Evolutionary conservation across 306 rosid species (phyloP).

Genomic region (Albizia julibrissin): DNA sequence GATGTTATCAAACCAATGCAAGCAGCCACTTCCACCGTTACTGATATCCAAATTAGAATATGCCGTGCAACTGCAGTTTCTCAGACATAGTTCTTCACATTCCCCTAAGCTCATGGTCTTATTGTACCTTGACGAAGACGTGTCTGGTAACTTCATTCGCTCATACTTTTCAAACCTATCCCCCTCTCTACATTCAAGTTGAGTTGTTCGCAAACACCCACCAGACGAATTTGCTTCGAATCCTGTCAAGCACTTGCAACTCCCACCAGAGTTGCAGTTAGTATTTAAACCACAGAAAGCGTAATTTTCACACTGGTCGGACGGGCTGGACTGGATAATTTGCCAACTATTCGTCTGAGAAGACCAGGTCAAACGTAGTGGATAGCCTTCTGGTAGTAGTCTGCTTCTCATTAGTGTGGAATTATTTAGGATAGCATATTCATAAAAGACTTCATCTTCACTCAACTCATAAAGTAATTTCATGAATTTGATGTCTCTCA

Average conservation of each 20-base stretch:
- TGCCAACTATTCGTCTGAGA: not conserved
- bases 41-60: constrained; percentile 23
- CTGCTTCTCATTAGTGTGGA: not conserved
- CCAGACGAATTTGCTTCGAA: not conserved
- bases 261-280: not conserved
- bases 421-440: not conserved
- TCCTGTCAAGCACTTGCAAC: constrained; percentile 13
- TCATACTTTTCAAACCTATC: constrained; percentile 23
- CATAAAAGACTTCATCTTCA: constrained; percentile 16
- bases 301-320: constrained; percentile 12
- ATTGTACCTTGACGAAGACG: constrained; percentile 27
- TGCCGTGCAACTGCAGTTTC: constrained; percentile 29
- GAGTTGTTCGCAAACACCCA: constrained; percentile 17
- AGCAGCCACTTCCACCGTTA: constrained; percentile 31
- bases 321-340: not conserved
- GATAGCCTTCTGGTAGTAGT: constrained; percentile 4
- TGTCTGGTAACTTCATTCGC: constrained; percentile 28
- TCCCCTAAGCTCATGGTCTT: constrained; percentile 1
- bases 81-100: constrained; percentile 24
- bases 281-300: constrained; percentile 17
- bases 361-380: not conserved
- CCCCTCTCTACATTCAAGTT: constrained; percentile 7
- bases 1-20: constrained; percentile 30
- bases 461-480: not conserved
- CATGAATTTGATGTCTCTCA: not conserved